phyloP scores from a whole-genome alignment of 257 asterid genomes.

The Linderniella brevidens region DNA sequence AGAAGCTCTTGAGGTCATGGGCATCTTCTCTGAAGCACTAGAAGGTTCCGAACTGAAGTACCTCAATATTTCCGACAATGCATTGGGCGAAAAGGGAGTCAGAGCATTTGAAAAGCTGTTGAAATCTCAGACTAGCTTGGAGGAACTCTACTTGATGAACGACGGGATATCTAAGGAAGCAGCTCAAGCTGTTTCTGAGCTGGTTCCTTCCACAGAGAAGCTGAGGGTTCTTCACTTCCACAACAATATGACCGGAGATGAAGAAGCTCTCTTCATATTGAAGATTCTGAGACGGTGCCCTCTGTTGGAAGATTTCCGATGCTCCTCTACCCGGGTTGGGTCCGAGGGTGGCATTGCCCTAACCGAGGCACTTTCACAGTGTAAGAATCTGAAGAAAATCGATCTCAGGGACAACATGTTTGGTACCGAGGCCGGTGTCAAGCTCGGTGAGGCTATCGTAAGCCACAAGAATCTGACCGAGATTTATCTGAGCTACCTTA shows the following conservation, averaged over 20 bases:
- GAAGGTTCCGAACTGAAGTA: constrained; percentile 67
- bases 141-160: constrained; percentile 72
- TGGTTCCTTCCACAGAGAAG: constrained; percentile 59
- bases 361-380: constrained; percentile 57
- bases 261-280: constrained; percentile 69
- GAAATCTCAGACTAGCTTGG: constrained; percentile 56
- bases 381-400: constrained; percentile 56
- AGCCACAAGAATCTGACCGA: constrained; percentile 37
- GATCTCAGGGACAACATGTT: constrained; percentile 96
- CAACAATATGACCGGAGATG: constrained; percentile 96
- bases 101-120: constrained; percentile 75
- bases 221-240: constrained; percentile 78
- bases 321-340: constrained; percentile 89
- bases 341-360: constrained; percentile 75
- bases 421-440: constrained; percentile 66
- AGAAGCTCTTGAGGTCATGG: constrained; percentile 93
- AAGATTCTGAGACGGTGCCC: constrained; percentile 66
- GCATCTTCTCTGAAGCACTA: constrained; percentile 67
- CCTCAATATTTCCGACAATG: constrained; percentile 83
- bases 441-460: constrained; percentile 47
- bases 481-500: constrained; percentile 71
- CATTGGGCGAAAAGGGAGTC: constrained; percentile 91
- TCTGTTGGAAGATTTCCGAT: constrained; percentile 63
- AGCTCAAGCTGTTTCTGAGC: constrained; percentile 73
- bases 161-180: constrained; percentile 96